phyloP scores from a whole-genome alignment of 139 green algal genomes.

The Chlorella vulgaris region DNA sequence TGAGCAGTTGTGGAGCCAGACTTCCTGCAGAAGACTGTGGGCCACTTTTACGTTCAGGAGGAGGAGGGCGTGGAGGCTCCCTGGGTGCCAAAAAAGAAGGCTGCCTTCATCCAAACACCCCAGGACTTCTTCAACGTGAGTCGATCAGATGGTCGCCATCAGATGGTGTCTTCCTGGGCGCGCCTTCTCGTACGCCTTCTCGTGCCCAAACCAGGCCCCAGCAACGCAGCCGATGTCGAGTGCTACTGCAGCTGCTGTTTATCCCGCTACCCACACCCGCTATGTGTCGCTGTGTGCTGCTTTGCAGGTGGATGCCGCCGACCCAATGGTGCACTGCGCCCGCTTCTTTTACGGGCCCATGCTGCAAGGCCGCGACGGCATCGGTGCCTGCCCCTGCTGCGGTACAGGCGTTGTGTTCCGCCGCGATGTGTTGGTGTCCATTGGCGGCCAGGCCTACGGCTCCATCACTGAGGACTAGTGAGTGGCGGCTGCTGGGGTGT shows the following conservation, averaged over 20 bases:
- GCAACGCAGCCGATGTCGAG: background rate
- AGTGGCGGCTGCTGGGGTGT: too few species aligned
- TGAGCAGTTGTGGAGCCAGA: slow-evolving; percentile 23
- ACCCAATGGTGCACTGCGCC: slow-evolving; percentile 35
- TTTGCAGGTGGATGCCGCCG: slow-evolving; percentile 14
- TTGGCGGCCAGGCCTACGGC: slow-evolving; percentile 18
- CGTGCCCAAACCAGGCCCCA: background rate
- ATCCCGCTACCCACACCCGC: background rate
- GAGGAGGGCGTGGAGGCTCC: background rate
- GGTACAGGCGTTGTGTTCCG: slow-evolving; percentile 32
- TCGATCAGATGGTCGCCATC: too few species aligned
- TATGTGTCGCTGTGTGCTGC: background rate
- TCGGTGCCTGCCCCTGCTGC: slow-evolving; percentile 18
- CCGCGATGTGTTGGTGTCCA: slow-evolving; percentile 20
- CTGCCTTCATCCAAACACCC: slow-evolving; percentile 36
- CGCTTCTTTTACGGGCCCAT: slow-evolving; percentile 38
- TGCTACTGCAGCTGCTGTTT: background rate
- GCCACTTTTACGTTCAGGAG: slow-evolving; percentile 30
- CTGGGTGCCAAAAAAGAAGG: slow-evolving; percentile 36
- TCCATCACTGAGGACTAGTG: slow-evolving; percentile 20
- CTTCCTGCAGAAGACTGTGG: slow-evolving; percentile 25
- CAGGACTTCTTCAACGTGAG: slow-evolving; percentile 43
- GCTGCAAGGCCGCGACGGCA: slow-evolving; percentile 28
- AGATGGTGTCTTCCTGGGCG: background rate
- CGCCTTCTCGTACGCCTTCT: background rate